Evolutionary conservation across 495 filamentous ascomycete species (phyloP).

Genomic region (Lineolata rhizophorae): DNA sequence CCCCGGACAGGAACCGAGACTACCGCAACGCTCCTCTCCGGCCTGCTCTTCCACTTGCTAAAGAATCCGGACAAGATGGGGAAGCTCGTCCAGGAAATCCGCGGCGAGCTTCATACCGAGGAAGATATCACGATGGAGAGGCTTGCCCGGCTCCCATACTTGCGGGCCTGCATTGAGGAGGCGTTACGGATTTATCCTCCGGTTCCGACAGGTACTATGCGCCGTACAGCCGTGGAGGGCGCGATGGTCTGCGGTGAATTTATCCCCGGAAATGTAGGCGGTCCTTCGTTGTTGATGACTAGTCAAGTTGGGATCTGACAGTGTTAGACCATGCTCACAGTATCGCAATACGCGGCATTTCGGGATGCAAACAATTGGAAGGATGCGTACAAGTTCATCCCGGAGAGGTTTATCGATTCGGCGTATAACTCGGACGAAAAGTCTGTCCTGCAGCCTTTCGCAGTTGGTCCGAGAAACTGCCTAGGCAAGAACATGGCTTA

Average conservation of each 20-base stretch:
- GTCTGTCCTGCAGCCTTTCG: constrained; percentile 1
- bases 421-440: neutral
- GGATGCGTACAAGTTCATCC: neutral
- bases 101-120: constrained; percentile 18
- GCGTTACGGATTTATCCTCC: neutral
- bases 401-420: neutral
- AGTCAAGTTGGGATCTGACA: neutral
- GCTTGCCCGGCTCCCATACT: constrained; percentile 4
- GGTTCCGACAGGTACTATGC: neutral
- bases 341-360: neutral
- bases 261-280: neutral
- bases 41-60: constrained; percentile 27
- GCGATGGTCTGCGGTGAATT: neutral
- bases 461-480: neutral
- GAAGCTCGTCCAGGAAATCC: constrained; percentile 23
- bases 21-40: constrained; percentile 26
- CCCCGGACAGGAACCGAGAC: constrained; percentile 44
- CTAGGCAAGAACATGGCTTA: constrained; percentile 8
- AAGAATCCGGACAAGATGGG: constrained; percentile 18
- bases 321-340: neutral
- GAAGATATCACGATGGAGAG: constrained; percentile 25
- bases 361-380: neutral
- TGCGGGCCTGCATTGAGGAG: neutral
- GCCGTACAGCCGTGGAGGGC: neutral
- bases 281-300: neutral